A percentile compares a stretch with the other conserved stretches of the same genome.
phyloP scores from a whole-genome alignment of 2,329 filamentous ascomycete species.

The Apiospora kogelbergensis region DNA sequence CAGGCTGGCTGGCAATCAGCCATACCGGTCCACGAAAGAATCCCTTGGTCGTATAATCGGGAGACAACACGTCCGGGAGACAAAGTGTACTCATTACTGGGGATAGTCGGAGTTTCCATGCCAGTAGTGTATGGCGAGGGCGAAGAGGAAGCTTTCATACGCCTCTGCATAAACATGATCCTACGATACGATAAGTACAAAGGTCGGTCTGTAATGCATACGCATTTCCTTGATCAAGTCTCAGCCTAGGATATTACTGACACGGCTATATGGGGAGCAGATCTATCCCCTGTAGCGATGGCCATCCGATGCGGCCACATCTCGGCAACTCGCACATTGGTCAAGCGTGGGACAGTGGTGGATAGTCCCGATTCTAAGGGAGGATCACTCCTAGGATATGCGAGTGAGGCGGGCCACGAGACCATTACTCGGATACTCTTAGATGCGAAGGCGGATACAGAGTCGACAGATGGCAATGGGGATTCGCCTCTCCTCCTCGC shows the following conservation, averaged over 20 bases:
- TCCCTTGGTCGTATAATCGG: background rate
- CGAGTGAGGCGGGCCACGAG: background rate
- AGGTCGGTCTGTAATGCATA: background rate
- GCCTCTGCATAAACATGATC: background rate
- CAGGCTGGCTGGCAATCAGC: background rate
- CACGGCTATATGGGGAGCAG: background rate
- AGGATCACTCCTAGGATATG: background rate
- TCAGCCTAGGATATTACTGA: background rate
- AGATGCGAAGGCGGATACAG: background rate
- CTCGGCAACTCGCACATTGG: background rate
- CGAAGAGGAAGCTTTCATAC: background rate
- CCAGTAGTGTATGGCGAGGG: slow-evolving; percentile 3
- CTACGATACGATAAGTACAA: background rate
- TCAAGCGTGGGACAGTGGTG: background rate
- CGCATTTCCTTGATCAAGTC: too few relatives aligned
- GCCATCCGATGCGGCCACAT: background rate
- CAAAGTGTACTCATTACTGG: slow-evolving; percentile 2
- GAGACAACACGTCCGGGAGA: background rate
- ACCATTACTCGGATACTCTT: background rate
- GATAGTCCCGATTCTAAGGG: background rate
- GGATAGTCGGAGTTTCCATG: background rate
- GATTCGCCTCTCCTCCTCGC: background rate
- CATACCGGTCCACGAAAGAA: background rate
- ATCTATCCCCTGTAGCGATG: background rate
- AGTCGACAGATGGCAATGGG: background rate